These are phyloP conservation scores for Colletotrichum cordylinicola DNA, from an alignment of 2,329 filamentous ascomycete genomes.

Conservation along the genomic window DNA sequence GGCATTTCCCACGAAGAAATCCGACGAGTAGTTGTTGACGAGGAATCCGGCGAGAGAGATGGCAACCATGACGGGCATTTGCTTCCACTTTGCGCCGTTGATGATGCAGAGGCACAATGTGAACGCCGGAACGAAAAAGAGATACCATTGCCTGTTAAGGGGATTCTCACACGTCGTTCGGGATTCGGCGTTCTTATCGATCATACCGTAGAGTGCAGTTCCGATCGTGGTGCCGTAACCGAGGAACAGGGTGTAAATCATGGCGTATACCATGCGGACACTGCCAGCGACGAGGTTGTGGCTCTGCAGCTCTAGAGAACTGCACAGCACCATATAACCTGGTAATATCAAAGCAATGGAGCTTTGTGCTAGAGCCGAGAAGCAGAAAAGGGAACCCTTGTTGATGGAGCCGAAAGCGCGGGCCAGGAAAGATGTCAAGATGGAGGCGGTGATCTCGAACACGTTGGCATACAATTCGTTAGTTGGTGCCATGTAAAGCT, in stretches of 20 bases:
- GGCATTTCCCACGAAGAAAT: slow-evolving; percentile 70
- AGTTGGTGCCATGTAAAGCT: slow-evolving; percentile 75
- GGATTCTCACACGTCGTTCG: slow-evolving; percentile 39
- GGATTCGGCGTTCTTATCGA: slow-evolving; percentile 53
- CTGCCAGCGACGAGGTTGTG: slow-evolving; percentile 69
- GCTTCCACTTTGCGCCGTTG: slow-evolving; percentile 82
- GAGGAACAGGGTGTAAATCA: slow-evolving; percentile 71
- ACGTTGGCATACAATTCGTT: slow-evolving; percentile 72
- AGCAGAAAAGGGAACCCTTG: slow-evolving; percentile 68
- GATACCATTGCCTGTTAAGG: slow-evolving; percentile 52
- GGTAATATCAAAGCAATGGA: slow-evolving; percentile 78
- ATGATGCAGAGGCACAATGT: slow-evolving; percentile 75
- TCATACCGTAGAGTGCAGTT: slow-evolving; percentile 62
- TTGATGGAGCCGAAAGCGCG: slow-evolving; percentile 73
- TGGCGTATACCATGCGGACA: slow-evolving; percentile 73
- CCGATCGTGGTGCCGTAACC: slow-evolving; percentile 71
- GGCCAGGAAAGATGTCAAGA: slow-evolving; percentile 72
- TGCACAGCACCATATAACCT: slow-evolving; percentile 58
- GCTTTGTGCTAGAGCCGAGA: slow-evolving; percentile 75
- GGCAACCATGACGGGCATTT: slow-evolving; percentile 76
- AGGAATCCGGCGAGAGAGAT: slow-evolving; percentile 78
- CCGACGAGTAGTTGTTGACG: slow-evolving; percentile 75
- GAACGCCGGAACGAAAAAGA: slow-evolving; percentile 71
- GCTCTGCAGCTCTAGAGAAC: slow-evolving; percentile 68
- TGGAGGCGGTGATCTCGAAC: slow-evolving; percentile 59